phyloP scores from a whole-genome alignment of 2,329 filamentous ascomycete genomes.

The Xylariaceae sp. region DNA sequence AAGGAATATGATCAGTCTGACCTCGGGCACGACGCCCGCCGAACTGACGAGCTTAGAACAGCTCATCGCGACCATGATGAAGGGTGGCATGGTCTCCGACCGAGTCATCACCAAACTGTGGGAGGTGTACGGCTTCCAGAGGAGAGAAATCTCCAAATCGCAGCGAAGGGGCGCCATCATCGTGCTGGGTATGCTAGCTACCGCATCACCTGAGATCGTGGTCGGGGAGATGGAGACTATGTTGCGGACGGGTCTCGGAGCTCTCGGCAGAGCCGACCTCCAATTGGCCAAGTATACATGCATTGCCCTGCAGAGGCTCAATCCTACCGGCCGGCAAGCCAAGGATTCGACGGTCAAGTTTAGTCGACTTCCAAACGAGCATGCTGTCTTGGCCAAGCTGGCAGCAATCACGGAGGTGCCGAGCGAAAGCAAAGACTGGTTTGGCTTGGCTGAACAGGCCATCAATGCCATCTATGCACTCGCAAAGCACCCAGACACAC shows the following conservation, averaged over 20 bases:
- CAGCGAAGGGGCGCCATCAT: slow-evolving; percentile 94
- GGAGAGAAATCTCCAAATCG: slow-evolving; percentile 86
- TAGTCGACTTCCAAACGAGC: slow-evolving; percentile 85
- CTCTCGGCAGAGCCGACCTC: slow-evolving; percentile 78
- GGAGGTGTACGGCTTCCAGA: slow-evolving; percentile 96
- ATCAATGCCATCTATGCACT: slow-evolving; percentile 93
- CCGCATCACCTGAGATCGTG: slow-evolving; percentile 89
- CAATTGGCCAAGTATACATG: slow-evolving; percentile 94
- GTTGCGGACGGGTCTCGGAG: slow-evolving; percentile 84
- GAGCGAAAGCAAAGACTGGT: slow-evolving; percentile 94
- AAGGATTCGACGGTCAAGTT: slow-evolving; percentile 71
- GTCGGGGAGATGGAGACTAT: slow-evolving; percentile 95
- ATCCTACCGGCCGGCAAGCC: slow-evolving; percentile 77
- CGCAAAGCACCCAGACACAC: slow-evolving; percentile 88
- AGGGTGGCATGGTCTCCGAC: slow-evolving; percentile 81
- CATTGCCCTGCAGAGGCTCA: slow-evolving; percentile 88
- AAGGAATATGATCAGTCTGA: slow-evolving; percentile 98
- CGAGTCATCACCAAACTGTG: slow-evolving; percentile 89
- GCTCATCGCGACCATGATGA: slow-evolving; percentile 96
- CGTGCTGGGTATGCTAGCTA: slow-evolving; percentile 92
- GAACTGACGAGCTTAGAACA: slow-evolving; percentile 96
- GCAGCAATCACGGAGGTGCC: slow-evolving; percentile 83
- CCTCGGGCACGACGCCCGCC: slow-evolving; percentile 91
- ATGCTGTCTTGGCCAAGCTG: slow-evolving; percentile 80
- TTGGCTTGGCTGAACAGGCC: slow-evolving; percentile 92